Evolutionary conservation across 148 eudicot species (phyloP).

Genomic region (Persicaria maculosa): DNA sequence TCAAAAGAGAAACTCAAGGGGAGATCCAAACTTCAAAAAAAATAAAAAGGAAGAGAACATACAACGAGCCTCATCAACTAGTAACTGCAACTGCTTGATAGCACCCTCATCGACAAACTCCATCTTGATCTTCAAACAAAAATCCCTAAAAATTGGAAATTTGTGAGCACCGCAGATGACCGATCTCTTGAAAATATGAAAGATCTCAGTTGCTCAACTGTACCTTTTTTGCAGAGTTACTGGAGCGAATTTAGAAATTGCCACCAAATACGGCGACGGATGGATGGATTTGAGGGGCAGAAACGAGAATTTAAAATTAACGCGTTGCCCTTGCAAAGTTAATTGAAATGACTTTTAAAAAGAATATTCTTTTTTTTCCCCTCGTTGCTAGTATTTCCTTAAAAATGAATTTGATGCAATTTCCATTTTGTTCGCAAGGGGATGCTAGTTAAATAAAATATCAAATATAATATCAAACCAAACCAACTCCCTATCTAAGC

Average conservation of each 20-base stretch:
- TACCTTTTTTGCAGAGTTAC: conserved; percentile 1
- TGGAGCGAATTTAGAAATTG: background rate
- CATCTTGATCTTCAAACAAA: conserved; percentile 20
- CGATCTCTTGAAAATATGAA: background rate
- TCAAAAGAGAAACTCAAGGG: conserved; percentile 15
- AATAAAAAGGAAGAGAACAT: conserved; percentile 8
- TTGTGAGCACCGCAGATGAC: background rate
- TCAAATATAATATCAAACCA: no score
- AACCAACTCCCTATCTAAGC: no score
- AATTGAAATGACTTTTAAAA: no score
- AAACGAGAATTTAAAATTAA: background rate
- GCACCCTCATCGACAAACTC: conserved; percentile 49
- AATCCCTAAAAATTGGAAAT: background rate
- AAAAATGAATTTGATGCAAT: no score
- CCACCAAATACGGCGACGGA: background rate
- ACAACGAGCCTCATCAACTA: conserved; percentile 47
- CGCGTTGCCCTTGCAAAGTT: no score
- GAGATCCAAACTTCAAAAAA: background rate
- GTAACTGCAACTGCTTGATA: conserved; percentile 55
- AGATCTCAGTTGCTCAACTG: background rate
- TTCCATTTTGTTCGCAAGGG: no score
- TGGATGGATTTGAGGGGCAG: background rate
- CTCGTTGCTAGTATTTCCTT: no score
- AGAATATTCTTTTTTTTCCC: no score
- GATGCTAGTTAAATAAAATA: no score